Percentiles rank a stretch among this genome's conserved stretches.
Evolutionary conservation across 805 yeast species (phyloP).

Genomic region (Kazachstania martiniae): DNA sequence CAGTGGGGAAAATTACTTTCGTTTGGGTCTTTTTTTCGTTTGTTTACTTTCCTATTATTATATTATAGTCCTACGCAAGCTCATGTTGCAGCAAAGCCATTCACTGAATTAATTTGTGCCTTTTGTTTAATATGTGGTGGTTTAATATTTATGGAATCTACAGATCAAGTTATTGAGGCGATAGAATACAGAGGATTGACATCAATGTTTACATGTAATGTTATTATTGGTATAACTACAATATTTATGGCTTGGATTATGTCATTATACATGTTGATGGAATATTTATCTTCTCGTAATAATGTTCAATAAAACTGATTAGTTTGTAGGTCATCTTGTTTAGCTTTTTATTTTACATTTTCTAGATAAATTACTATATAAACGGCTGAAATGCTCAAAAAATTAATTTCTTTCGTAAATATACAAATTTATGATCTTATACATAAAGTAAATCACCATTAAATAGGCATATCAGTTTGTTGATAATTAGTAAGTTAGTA

Average conservation of each 20-base stretch:
- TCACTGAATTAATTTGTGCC: constrained; percentile 73
- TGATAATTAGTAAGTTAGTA: no score
- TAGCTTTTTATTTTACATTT: no score
- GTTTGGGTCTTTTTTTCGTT: constrained; percentile 71
- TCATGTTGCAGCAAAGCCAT: constrained; percentile 53
- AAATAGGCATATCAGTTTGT: no score
- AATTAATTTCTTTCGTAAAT: no score
- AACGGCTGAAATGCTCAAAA: no score
- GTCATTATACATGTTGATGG: constrained; percentile 52
- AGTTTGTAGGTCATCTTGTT: no score
- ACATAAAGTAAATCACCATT: no score
- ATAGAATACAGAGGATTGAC: constrained; percentile 76
- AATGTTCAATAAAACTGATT: no score
- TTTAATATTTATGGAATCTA: constrained; percentile 80
- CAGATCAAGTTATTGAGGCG: constrained; percentile 75
- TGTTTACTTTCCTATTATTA: constrained; percentile 49
- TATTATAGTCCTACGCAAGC: constrained; percentile 32
- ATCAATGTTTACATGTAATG: constrained; percentile 82
- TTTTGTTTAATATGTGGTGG: constrained; percentile 86
- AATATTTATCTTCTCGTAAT: constrained; percentile 31
- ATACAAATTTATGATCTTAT: no score
- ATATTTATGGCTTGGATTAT: constrained; percentile 85
- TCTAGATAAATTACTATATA: no score
- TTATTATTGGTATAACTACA: constrained; percentile 69
- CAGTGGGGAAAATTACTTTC: constrained; percentile 90